phyloP scores from a whole-genome alignment of 192 early-diverging fungal genomes.

The Podila minutissima region DNA sequence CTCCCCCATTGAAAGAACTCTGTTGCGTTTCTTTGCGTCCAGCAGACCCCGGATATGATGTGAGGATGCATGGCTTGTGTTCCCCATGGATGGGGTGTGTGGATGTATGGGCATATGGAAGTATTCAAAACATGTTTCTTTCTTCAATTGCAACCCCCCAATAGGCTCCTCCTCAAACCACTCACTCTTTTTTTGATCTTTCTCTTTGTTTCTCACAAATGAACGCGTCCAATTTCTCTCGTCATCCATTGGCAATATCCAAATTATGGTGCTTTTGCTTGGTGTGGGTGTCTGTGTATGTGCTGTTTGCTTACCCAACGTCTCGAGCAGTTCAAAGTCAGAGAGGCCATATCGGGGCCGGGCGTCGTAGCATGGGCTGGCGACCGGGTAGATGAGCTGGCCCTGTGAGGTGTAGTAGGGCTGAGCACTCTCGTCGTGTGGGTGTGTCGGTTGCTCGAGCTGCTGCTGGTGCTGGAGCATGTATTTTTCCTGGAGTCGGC shows the following conservation, averaged over 20 bases:
- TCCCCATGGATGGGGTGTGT: too few relatives aligned
- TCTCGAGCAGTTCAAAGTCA: constrained; percentile 63
- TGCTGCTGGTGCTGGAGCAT: constrained; percentile 33
- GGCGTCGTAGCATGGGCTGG: constrained; percentile 43
- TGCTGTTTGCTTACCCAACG: constrained; percentile 52
- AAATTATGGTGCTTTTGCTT: neutral
- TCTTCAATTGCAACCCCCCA: too few relatives aligned
- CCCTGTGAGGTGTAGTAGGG: constrained; percentile 47
- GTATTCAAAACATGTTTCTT: too few relatives aligned
- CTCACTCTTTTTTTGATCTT: too few relatives aligned
- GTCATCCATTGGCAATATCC: neutral
- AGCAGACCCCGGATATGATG: too few relatives aligned
- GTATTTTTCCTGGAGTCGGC: constrained; percentile 42
- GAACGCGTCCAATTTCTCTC: neutral
- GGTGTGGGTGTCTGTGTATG: neutral
- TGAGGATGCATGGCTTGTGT: too few relatives aligned
- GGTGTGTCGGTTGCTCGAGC: constrained; percentile 30
- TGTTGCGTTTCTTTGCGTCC: too few relatives aligned
- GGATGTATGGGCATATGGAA: too few relatives aligned
- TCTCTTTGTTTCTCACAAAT: too few relatives aligned
- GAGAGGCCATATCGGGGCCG: constrained; percentile 48
- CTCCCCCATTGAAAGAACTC: too few relatives aligned
- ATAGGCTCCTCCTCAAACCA: too few relatives aligned
- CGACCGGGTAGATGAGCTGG: constrained; percentile 24
- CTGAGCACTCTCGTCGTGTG: constrained; percentile 38